Evolutionary conservation across 176 grass and related monocot genomes (phyloP).

Genomic region (Aegilops longissima): DNA sequence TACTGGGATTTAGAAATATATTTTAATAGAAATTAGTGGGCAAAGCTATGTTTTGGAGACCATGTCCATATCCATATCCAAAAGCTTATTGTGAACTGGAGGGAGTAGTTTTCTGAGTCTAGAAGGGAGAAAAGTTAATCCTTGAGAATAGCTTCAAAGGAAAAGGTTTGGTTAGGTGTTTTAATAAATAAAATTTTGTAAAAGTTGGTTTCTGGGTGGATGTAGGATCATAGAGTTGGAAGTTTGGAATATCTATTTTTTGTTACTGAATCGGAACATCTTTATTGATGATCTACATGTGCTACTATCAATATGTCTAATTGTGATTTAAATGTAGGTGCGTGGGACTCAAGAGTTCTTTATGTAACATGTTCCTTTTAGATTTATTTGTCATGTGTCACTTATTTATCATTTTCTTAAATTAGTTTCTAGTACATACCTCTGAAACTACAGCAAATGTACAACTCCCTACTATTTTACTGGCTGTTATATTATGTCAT

Average conservation of each 20-base stretch:
- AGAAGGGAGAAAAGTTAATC: neutral
- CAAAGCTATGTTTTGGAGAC: neutral
- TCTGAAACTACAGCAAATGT: neutral
- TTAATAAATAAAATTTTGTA: neutral
- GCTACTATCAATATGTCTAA: neutral
- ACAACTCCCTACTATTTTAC: neutral
- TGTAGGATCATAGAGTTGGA: conserved; percentile 3
- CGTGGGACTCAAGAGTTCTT: neutral
- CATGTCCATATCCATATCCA: neutral
- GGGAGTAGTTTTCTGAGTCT: neutral
- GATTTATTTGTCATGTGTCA: neutral
- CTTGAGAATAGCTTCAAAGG: neutral
- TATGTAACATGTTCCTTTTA: neutral
- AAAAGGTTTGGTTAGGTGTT: neutral
- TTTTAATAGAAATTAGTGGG: neutral
- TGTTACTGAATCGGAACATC: neutral
- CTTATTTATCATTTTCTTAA: neutral
- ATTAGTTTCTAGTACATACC: neutral
- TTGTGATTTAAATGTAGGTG: neutral
- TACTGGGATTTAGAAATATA: neutral
- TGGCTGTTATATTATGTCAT: conserved; percentile 5
- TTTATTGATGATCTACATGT: neutral
- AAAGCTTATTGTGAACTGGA: neutral
- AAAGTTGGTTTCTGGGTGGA: neutral
- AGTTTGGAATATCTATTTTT: neutral